A percentile compares a stretch with the other conserved stretches of the same genome.
Conservation (phyloP, 2,329 filamentous ascomycete species). For the Balansia obtecta region DNA sequence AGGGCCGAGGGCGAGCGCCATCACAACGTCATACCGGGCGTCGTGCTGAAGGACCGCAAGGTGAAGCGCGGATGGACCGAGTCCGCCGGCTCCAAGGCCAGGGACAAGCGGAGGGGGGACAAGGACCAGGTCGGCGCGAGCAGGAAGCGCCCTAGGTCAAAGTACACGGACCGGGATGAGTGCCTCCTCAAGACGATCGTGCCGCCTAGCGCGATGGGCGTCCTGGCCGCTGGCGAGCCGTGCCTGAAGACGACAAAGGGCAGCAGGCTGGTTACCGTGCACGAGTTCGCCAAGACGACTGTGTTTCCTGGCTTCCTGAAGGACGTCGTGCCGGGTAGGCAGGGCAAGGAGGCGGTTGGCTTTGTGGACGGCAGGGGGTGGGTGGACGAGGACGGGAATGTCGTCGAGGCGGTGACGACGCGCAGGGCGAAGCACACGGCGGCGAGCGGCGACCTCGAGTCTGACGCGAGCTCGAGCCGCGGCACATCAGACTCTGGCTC, state of each 20-base stretch:
- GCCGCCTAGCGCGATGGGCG: slow-evolving; percentile 34
- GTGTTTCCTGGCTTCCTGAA: slow-evolving; percentile 78
- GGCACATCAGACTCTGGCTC: slow-evolving; percentile 21
- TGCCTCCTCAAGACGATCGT: slow-evolving; percentile 75
- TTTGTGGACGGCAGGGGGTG: slow-evolving; percentile 82
- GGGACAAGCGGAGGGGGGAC: slow-evolving; percentile 35
- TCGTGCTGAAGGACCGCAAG: slow-evolving; percentile 62
- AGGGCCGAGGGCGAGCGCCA: slow-evolving; percentile 31
- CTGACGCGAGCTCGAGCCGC: slow-evolving; percentile 26
- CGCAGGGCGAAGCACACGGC: slow-evolving; percentile 17
- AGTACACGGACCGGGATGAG: slow-evolving; percentile 70
- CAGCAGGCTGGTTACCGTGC: slow-evolving; percentile 51
- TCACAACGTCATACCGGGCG: slow-evolving; percentile 44
- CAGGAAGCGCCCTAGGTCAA: slow-evolving; percentile 53
- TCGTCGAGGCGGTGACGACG: slow-evolving; percentile 50
- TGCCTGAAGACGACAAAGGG: slow-evolving; percentile 43
- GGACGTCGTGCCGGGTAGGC: slow-evolving; percentile 19
- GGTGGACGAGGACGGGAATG: slow-evolving; percentile 65
- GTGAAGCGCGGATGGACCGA: slow-evolving; percentile 88
- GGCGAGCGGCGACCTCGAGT: slow-evolving; percentile 5
- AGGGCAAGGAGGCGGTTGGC: slow-evolving; percentile 32
- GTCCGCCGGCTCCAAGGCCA: slow-evolving; percentile 36
- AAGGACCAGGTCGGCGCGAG: slow-evolving; percentile 39
- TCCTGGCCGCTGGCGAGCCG: slow-evolving; percentile 27
- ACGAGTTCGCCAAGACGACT: slow-evolving; percentile 80